These are phyloP conservation scores for Juglanconis juglandina DNA, from an alignment of 2,329 filamentous ascomycete genomes.

Conservation along the genomic window DNA sequence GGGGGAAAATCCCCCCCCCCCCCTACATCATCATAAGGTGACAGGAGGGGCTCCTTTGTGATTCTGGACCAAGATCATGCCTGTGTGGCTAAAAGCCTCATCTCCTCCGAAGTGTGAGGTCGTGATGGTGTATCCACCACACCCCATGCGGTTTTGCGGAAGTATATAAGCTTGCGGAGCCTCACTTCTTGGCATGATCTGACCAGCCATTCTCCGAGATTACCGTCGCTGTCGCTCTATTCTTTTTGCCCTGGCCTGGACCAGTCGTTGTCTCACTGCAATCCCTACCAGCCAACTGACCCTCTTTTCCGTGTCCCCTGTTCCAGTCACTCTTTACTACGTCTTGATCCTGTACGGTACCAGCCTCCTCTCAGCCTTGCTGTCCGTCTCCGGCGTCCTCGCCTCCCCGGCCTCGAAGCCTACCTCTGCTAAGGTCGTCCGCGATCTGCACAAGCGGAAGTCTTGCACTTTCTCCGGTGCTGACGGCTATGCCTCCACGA, in stretches of 20 bases:
- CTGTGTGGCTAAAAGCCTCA: no score
- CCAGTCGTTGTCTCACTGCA: not conserved
- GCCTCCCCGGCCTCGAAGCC: constrained; percentile 6
- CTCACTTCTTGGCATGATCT: not conserved
- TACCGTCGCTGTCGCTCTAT: not conserved
- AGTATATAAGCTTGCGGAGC: not conserved
- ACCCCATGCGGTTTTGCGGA: not conserved
- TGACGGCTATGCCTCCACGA: constrained; percentile 33
- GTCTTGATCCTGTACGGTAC: not conserved
- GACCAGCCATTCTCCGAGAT: not conserved
- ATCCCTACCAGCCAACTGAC: not conserved
- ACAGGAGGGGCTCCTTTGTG: no score
- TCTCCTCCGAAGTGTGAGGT: no score
- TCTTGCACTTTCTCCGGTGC: constrained; percentile 54
- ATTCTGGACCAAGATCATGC: no score
- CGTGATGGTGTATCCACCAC: no score
- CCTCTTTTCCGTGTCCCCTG: not conserved
- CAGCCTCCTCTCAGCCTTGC: not conserved
- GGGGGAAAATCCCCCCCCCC: no score
- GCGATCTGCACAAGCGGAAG: constrained; percentile 14
- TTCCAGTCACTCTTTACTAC: not conserved
- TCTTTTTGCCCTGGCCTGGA: not conserved
- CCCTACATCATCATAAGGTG: no score
- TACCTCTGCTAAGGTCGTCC: constrained; percentile 4
- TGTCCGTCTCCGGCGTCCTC: not conserved